A percentile compares a stretch with the other conserved stretches of the same genome.
phyloP scores from a whole-genome alignment of 179 eudicot species.

The Nepenthes alata region DNA sequence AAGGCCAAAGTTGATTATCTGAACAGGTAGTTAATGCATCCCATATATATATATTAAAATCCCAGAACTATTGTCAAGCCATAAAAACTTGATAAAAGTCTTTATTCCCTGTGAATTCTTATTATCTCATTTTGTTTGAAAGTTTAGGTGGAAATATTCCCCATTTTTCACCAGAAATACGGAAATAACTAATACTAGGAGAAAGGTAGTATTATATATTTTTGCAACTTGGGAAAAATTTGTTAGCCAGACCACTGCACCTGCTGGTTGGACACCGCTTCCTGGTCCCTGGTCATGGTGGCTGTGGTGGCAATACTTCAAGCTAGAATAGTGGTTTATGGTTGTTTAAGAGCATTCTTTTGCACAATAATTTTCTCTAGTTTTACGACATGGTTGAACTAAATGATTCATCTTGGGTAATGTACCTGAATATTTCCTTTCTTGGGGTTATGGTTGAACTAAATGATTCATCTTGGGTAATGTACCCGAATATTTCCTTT shows the following conservation, averaged over 20 bases:
- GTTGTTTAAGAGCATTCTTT: no score
- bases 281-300: no score
- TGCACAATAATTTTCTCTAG: no score
- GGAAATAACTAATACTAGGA: no score
- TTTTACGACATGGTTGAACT: no score
- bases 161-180: no score
- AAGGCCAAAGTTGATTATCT: slow-evolving; percentile 64
- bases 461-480: background rate
- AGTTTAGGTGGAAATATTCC: no score
- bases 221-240: background rate
- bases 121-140: no score
- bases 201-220: background rate
- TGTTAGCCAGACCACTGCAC: background rate
- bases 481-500: background rate
- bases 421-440: background rate
- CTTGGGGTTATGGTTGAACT: background rate
- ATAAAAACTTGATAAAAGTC: no score
- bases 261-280: background rate
- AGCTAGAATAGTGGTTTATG: no score
- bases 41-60: background rate
- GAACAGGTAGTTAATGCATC: slow-evolving; percentile 38
- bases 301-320: no score
- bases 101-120: no score
- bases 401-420: background rate
- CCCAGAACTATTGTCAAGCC: background rate